A percentile compares a stretch with the other conserved stretches of the same genome.
Conservation (phyloP, 140 eudicot species). For the Stevia rebaudiana region DNA sequence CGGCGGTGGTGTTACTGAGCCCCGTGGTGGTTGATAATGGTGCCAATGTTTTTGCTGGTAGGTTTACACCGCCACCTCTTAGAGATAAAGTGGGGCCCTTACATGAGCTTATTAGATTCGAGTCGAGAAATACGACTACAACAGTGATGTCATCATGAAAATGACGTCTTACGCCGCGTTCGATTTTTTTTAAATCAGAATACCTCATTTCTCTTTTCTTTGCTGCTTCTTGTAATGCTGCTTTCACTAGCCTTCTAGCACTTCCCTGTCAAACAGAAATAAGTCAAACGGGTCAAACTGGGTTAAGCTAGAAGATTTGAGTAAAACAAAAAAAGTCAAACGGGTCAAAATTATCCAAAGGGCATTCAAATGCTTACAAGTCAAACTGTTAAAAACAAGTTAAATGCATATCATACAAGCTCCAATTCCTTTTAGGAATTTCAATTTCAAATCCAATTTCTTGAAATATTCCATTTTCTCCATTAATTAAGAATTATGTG, state of each 20-base stretch:
- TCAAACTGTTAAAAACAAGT: too few species aligned
- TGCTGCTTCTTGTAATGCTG: slow-evolving; percentile 59
- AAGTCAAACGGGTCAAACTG: too few species aligned
- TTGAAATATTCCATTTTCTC: too few species aligned
- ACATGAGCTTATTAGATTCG: slow-evolving; percentile 19
- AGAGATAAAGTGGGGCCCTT: slow-evolving; percentile 43
- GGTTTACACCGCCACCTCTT: slow-evolving; percentile 41
- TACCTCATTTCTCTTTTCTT: slow-evolving; percentile 74
- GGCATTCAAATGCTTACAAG: too few species aligned
- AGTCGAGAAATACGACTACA: slow-evolving; percentile 35
- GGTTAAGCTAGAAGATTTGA: too few species aligned
- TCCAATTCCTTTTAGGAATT: too few species aligned
- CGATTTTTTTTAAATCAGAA: slow-evolving; percentile 56
- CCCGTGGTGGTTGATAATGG: slow-evolving; percentile 28
- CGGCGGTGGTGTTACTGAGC: neutral
- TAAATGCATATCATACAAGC: too few species aligned
- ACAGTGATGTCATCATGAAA: slow-evolving; percentile 68
- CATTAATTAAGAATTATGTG: too few species aligned
- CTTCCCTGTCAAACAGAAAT: slow-evolving; percentile 55
- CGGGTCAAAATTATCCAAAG: too few species aligned
- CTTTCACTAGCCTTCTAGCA: slow-evolving; percentile 52
- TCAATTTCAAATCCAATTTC: too few species aligned
- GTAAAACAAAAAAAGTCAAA: too few species aligned
- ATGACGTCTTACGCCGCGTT: slow-evolving; percentile 58
- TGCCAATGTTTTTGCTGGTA: slow-evolving; percentile 35